phyloP scores from a whole-genome alignment of 768 basidiomycete species.

The Kondoa subrosea region DNA sequence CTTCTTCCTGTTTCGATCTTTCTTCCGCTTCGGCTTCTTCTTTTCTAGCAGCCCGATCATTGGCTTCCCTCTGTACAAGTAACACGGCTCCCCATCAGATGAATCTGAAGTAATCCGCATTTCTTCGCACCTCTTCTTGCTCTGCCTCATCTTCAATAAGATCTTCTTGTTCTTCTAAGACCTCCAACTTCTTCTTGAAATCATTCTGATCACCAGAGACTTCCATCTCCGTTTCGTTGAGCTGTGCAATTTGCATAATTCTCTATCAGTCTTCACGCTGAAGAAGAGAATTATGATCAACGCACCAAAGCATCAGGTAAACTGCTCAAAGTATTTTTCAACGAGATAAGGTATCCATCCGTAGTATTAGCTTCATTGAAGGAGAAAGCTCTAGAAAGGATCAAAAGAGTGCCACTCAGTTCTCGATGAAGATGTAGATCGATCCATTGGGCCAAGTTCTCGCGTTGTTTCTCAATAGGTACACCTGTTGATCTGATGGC shows the following conservation, averaged over 20 bases:
- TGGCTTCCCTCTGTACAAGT: conserved; percentile 9
- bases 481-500: conserved; percentile 57
- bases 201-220: conserved; percentile 75
- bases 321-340: conserved; percentile 79
- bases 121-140: conserved; percentile 60
- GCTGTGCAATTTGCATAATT: conserved; percentile 36
- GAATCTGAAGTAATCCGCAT: background rate
- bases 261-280: too few relatives aligned
- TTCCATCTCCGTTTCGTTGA: conserved; percentile 92
- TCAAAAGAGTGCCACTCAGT: conserved; percentile 80
- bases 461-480: conserved; percentile 54
- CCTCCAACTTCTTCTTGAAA: conserved; percentile 96
- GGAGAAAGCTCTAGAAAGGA: conserved; percentile 86
- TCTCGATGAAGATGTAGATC: conserved; percentile 67
- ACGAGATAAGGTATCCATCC: conserved; percentile 63
- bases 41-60: conserved; percentile 29
- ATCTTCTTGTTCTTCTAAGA: conserved; percentile 93
- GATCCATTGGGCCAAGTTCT: conserved; percentile 86
- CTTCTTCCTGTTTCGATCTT: conserved; percentile 42
- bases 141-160: conserved; percentile 98
- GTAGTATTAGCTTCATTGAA: conserved; percentile 63
- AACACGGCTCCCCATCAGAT: conserved; percentile 7
- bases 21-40: conserved; percentile 40
- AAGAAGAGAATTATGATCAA: conserved; percentile 18
- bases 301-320: conserved; percentile 83